phyloP scores from a whole-genome alignment of 1,139 yeast genomes.

The Lodderomyces oxycetoniae region DNA sequence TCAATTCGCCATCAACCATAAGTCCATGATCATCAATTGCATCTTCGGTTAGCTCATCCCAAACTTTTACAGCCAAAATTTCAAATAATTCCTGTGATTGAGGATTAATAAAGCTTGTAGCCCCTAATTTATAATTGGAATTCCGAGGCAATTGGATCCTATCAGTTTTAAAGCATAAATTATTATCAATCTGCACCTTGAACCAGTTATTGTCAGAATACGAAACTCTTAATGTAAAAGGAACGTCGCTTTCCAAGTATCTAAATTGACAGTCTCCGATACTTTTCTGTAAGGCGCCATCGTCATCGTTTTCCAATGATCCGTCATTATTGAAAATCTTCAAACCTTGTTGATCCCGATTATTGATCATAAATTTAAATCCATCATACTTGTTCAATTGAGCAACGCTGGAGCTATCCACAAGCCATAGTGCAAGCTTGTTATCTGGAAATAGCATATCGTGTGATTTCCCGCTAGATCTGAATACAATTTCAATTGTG shows the following conservation, averaged over 20 bases:
- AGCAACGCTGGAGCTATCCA: slow-evolving; percentile 19
- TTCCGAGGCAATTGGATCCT: slow-evolving; percentile 36
- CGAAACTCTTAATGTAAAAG: slow-evolving; percentile 60
- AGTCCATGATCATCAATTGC: slow-evolving; percentile 56
- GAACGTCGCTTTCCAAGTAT: slow-evolving; percentile 65
- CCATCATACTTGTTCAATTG: slow-evolving; percentile 52
- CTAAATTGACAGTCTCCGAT: slow-evolving; percentile 56
- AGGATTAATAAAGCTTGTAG: slow-evolving; percentile 39
- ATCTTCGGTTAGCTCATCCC: slow-evolving; percentile 50
- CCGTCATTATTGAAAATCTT: slow-evolving; percentile 60
- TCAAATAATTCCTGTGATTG: slow-evolving; percentile 56
- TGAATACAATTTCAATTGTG: slow-evolving; percentile 57
- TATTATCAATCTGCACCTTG: slow-evolving; percentile 66
- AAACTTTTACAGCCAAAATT: slow-evolving; percentile 51
- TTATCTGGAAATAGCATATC: slow-evolving; percentile 34
- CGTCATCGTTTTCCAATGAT: slow-evolving; percentile 21
- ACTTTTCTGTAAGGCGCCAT: slow-evolving; percentile 22
- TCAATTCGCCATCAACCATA: slow-evolving; percentile 40
- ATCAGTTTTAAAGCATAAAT: slow-evolving; percentile 63
- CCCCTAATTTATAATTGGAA: slow-evolving; percentile 42
- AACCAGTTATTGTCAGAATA: slow-evolving; percentile 47
- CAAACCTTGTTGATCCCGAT: slow-evolving; percentile 45
- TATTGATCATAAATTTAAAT: slow-evolving; percentile 51
- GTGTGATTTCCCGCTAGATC: slow-evolving; percentile 46
- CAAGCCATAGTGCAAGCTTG: slow-evolving; percentile 51